A percentile compares a stretch with the other conserved stretches of the same genome.
Evolutionary conservation across 345 rosid genomes (phyloP).

Genomic region (Gossypium turneri): DNA sequence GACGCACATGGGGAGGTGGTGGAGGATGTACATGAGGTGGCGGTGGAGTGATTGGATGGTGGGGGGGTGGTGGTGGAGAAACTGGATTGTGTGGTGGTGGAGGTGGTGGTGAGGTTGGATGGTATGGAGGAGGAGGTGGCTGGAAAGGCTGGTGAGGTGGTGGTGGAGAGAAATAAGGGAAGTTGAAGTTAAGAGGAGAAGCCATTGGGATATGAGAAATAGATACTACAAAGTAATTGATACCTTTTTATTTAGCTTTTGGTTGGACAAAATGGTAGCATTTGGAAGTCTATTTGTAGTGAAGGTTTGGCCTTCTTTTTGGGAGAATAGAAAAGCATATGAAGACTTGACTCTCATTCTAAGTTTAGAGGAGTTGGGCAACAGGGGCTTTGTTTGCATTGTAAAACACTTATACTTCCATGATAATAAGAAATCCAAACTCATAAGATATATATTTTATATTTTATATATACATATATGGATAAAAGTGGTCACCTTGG

Average conservation of each 20-base stretch:
- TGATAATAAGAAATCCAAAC: not conserved
- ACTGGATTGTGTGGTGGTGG: not conserved
- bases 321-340: slow-evolving; percentile 18
- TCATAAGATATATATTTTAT: not conserved
- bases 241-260: not conserved
- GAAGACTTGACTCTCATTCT: slow-evolving; percentile 54
- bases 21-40: slow-evolving; percentile 1
- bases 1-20: not conserved
- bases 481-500: too few relatives aligned
- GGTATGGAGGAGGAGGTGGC: slow-evolving; percentile 8
- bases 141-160: slow-evolving; percentile 2
- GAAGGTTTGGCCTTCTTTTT: not conserved
- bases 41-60: not conserved
- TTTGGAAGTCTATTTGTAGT: slow-evolving; percentile 41
- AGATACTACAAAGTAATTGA: not conserved
- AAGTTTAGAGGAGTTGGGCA: slow-evolving; percentile 26
- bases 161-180: slow-evolving; percentile 12
- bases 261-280: not conserved
- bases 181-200: slow-evolving; percentile 8
- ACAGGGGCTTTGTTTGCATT: slow-evolving; percentile 47
- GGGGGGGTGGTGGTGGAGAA: not conserved
- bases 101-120: not conserved
- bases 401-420: slow-evolving; percentile 35
- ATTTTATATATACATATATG: too few relatives aligned
- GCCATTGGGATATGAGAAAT: slow-evolving; percentile 10